Percentiles rank a stretch among this genome's conserved stretches.
Evolutionary conservation across 495 filamentous ascomycete species (phyloP).

Genomic region (Daldinia loculata): DNA sequence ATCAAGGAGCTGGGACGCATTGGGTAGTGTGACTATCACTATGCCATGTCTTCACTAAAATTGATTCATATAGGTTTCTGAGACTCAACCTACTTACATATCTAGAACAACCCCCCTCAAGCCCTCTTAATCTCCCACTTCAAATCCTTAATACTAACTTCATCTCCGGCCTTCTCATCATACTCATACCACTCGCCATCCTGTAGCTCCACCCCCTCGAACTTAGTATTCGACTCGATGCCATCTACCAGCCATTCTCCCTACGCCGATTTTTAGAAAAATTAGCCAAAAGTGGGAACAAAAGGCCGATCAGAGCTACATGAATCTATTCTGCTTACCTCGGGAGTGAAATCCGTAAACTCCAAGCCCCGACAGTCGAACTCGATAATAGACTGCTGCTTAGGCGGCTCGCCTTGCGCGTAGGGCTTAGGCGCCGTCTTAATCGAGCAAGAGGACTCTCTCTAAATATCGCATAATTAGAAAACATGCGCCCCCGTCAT

Average conservation of each 20-base stretch:
- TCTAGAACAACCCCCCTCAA: constrained; percentile 40
- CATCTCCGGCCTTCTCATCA: constrained; percentile 66
- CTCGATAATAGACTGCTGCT: constrained; percentile 78
- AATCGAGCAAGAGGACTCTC: constrained; percentile 72
- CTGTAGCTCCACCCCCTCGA: constrained; percentile 77
- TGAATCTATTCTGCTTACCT: constrained; percentile 61
- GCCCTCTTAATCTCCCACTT: constrained; percentile 84
- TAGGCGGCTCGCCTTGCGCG: constrained; percentile 70
- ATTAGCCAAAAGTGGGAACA: neutral
- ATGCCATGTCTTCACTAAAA: neutral
- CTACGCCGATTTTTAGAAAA: constrained; percentile 49
- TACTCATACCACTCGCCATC: constrained; percentile 82
- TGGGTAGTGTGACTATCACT: neutral
- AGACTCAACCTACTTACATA: neutral
- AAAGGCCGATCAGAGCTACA: neutral
- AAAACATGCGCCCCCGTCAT: neutral
- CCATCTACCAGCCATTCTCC: constrained; percentile 91
- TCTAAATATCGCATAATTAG: constrained; percentile 42
- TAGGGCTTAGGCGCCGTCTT: constrained; percentile 75
- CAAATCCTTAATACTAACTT: constrained; percentile 82
- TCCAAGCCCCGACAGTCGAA: constrained; percentile 95
- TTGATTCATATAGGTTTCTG: neutral
- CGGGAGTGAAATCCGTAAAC: constrained; percentile 87
- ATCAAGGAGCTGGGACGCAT: neutral
- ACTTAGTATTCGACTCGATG: constrained; percentile 77